Evolutionary conservation across 495 filamentous ascomycete genomes (phyloP), one percentile per base, ranked within the genome.

Genomic region (Trichocladium antarcticum): DNA sequence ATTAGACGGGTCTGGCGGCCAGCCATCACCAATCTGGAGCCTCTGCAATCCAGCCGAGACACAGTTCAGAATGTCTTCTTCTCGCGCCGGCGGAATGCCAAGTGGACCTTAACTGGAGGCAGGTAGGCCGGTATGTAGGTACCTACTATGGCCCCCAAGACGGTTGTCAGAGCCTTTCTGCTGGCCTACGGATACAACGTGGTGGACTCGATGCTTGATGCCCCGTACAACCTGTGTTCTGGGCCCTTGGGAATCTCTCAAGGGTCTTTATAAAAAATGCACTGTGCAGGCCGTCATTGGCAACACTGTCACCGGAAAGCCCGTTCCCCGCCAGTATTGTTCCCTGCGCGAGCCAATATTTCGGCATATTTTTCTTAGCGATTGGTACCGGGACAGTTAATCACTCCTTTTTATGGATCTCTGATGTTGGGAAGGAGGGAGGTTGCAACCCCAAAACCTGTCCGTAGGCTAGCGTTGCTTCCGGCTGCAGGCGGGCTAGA

Each of bases 1-100:
- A 27, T 31, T 10, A 29, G 6, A 29, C 6, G 39, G 12, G 19
- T 14, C 20, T 9, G 8, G 15, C 8, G 17, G 28, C 19, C 22
- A 12, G 34, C 22, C 3, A 8, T 37, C 34, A 37, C 19, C 15
- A 47, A 48, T 17, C 21, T 34, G 22, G 34, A 11, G 9, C 24
- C 34, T 21, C 10, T 27, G n/a, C 31, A 40, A 39, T 41, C 21
- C 41, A 32, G 35, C 46, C 49, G 51, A 49, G 46, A 54, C 47
- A 28, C 39, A 14, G 24, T 32, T n/a, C 19, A 47, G 16, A 34
- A 38, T 39, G 6, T 17, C 8, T 39, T 29, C 12, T 17, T 45
- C 15, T 42, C 42, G 49, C 24, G 20, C 19, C 28, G 19, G 34
- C 16, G 19, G 12, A 51, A n/a, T n/a, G n/a, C n/a, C n/a, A n/a